Evolutionary conservation across 2,329 filamentous ascomycete species (phyloP).

Genomic region (Bipolaris victoriae): DNA sequence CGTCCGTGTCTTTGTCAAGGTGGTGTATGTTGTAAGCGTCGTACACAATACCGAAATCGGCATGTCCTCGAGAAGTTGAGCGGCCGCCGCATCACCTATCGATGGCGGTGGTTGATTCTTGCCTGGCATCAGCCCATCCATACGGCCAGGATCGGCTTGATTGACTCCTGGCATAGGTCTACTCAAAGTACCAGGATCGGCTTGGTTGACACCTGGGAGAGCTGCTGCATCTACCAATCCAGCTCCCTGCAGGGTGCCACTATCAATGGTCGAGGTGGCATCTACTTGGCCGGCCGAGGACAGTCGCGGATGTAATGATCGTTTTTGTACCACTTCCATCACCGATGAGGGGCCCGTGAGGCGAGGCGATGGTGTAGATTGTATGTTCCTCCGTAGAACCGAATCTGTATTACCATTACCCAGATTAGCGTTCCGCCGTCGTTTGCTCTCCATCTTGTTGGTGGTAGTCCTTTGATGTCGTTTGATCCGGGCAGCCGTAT

Average conservation of each 20-base stretch:
- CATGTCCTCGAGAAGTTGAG: neutral
- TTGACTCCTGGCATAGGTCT: conserved; percentile 17
- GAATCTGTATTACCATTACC: neutral
- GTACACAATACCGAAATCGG: neutral
- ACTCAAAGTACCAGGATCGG: neutral
- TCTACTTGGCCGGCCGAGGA: neutral
- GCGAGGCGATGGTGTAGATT: neutral
- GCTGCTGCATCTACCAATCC: neutral
- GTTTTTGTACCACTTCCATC: neutral
- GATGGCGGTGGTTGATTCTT: conserved; percentile 17
- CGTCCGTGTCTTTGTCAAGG: neutral
- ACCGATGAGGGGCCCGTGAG: neutral
- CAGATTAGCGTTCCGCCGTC: neutral
- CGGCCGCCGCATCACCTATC: conserved; percentile 2
- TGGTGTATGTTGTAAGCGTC: neutral
- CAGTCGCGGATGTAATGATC: neutral
- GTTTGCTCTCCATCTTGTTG: neutral
- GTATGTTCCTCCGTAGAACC: neutral
- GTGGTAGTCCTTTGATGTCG: neutral
- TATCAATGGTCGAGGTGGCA: neutral
- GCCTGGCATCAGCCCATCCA: conserved; percentile 11
- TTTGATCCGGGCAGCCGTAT: neutral
- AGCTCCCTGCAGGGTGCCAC: neutral
- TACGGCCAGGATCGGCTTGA: conserved; percentile 4
- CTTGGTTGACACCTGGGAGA: conserved; percentile 16